These are phyloP conservation scores for Termitomyces sp. DNA, from an alignment of 768 basidiomycete genomes.

Conservation along the genomic window DNA sequence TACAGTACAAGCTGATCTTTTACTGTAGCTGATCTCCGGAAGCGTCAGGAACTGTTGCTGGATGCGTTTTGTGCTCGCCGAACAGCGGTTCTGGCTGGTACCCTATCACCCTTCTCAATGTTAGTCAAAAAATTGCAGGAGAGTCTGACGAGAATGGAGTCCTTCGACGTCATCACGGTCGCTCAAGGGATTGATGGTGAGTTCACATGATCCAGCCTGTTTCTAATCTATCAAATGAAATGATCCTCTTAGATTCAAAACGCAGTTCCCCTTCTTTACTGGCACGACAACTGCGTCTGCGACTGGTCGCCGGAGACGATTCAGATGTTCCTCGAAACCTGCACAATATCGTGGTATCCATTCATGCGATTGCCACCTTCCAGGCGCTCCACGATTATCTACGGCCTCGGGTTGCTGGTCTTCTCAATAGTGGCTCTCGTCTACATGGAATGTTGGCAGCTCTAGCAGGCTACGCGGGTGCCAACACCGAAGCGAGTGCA, in stretches of 20 bases:
- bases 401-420: constrained; percentile 80
- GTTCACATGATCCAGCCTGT: constrained; percentile 16
- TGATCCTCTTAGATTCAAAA: constrained; percentile 62
- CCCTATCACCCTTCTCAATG: constrained; percentile 61
- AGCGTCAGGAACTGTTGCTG: constrained; percentile 75
- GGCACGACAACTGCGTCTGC: constrained; percentile 88
- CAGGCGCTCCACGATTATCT: constrained; percentile 96
- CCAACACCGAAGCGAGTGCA: constrained; percentile 33
- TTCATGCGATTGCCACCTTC: constrained; percentile 97
- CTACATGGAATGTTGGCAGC: constrained; percentile 91
- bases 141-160: constrained; percentile 91
- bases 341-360: constrained; percentile 92
- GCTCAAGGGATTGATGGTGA: constrained; percentile 78
- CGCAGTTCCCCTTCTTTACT: constrained; percentile 87
- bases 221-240: constrained; percentile 1
- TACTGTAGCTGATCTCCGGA: constrained; percentile 51
- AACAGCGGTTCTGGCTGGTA: constrained; percentile 36
- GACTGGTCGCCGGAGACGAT: constrained; percentile 85
- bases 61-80: constrained; percentile 67
- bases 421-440: constrained; percentile 59
- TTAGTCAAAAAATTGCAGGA: constrained; percentile 97
- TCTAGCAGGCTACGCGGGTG: constrained; percentile 65
- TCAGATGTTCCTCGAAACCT: constrained; percentile 83
- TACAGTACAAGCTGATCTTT: constrained; percentile 1
- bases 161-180: constrained; percentile 91